Evolutionary conservation across 2,329 filamentous ascomycete genomes (phyloP), one percentile per base, ranked within the genome.

Genomic region (Beauveria australis): DNA sequence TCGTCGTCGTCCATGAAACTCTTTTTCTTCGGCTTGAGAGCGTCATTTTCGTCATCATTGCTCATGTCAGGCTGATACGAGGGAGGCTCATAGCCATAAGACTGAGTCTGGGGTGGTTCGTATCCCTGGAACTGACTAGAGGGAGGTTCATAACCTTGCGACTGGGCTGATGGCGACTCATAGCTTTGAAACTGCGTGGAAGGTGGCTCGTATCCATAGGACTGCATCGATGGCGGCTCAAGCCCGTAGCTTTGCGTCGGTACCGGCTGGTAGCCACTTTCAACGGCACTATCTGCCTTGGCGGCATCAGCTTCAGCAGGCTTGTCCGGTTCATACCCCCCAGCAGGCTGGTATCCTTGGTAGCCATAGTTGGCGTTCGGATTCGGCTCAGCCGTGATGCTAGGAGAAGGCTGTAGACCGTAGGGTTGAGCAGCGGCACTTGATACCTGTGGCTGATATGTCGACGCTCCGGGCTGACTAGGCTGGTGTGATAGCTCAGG

Each of bases 1-100:
- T 92, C 88, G 30, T 93, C 89, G 64, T 93, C 88, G 68, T 93
- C 88, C 82, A 94, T 89, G 67, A 91, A 86, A 24, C 83, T 85
- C 71, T 89, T 92, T 76, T 89, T 90, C 74, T 89, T 89, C 0
- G 81, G 78, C 66, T 83, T 87, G 7, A 81, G 77, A 10, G 78
- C 76, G 26, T 78, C 73, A 14, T 81, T 77, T 2, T 76, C 76
- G 6, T 74, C 73, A 3, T 76, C 70, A 16, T 69, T 67, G 24
- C 77, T 76, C 1, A 75, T 70, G 6, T 79, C 77, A 2, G 84
- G 79, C 26, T 86, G 79, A 52, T 84, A 81, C 1, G 82, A 81
- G 0, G 81, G 81, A 2, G 83, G 81, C 63, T 84, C 81, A 66
- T 83, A 85, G 48, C 78, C 71, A 54, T 82, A 81, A 10, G 85